A percentile compares a stretch with the other conserved stretches of the same genome.
phyloP scores from a whole-genome alignment of 805 yeast species.

The Candida insectalens region DNA sequence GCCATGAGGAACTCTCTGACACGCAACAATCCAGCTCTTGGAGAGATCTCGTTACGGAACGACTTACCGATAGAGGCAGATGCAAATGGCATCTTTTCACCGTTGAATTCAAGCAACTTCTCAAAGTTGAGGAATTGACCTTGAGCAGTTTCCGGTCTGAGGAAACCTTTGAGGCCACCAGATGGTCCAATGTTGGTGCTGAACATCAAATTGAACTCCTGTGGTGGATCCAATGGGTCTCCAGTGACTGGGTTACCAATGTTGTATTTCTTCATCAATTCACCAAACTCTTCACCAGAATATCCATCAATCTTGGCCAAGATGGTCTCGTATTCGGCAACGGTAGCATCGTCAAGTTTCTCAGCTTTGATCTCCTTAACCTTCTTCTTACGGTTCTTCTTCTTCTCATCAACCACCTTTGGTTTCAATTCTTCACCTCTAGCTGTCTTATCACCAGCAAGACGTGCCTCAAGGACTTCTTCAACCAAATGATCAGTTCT shows the following conservation, averaged over 20 bases:
- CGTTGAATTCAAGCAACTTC: constrained; percentile 90
- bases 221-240: constrained; percentile 79
- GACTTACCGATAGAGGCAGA: constrained; percentile 98
- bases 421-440: constrained; percentile 71
- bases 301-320: constrained; percentile 93
- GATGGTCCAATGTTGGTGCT: constrained; percentile 99
- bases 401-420: constrained; percentile 59
- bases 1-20: constrained; percentile 99
- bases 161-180: constrained; percentile 88
- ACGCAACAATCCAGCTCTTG: constrained; percentile 94
- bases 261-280: constrained; percentile 69
- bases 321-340: constrained; percentile 72
- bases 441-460: constrained; percentile 96
- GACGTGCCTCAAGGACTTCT: constrained; percentile 91
- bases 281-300: constrained; percentile 88
- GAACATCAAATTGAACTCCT: constrained; percentile 95
- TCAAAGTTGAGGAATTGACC: constrained; percentile 96
- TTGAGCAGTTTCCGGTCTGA: constrained; percentile 99
- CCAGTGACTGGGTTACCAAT: constrained; percentile 91
- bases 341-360: constrained; percentile 74
- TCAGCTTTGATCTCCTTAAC: constrained; percentile 89
- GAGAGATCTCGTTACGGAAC: constrained; percentile 97
- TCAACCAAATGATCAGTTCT: constrained; percentile 98
- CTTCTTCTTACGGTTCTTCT: constrained; percentile 86
- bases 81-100: constrained; percentile 98